These are phyloP conservation scores for Cercophora scortea DNA, from an alignment of 495 filamentous ascomycete genomes.

Conservation along the genomic window DNA sequence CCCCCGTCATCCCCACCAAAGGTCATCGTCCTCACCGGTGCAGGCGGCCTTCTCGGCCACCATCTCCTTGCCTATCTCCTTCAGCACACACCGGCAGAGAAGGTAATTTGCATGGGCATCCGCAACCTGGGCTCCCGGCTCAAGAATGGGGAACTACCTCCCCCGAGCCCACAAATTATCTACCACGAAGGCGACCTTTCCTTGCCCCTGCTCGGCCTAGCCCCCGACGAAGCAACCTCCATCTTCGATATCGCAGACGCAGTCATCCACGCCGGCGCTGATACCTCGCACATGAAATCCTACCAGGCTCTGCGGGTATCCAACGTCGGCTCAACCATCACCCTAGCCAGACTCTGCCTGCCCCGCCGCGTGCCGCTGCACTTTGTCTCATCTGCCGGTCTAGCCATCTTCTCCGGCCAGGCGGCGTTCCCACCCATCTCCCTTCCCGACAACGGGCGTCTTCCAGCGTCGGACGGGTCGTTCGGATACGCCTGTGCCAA, in stretches of 20 bases:
- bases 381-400: conserved; percentile 38
- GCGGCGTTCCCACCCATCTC: neutral
- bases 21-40: neutral
- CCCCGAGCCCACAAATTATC: no score
- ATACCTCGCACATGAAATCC: conserved; percentile 39
- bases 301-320: conserved; percentile 31
- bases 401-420: conserved; percentile 5
- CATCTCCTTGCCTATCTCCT: neutral
- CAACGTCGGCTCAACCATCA: conserved; percentile 39
- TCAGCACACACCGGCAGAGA: no score
- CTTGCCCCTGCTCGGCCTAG: conserved; percentile 34
- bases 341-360: conserved; percentile 29
- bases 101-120: no score
- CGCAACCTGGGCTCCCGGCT: no score
- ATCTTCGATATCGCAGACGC: conserved; percentile 31
- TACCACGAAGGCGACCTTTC: conserved; percentile 30
- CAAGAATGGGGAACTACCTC: no score
- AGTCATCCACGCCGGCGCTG: conserved; percentile 47
- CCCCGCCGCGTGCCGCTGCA: conserved; percentile 37
- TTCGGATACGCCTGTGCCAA: conserved; percentile 43
- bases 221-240: conserved; percentile 5
- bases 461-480: neutral
- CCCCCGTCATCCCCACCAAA: neutral
- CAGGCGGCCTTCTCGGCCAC: neutral
- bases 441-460: neutral